Conservation (phyloP, 148 eudicot species). For the Rhododendron griersonianum region DNA sequence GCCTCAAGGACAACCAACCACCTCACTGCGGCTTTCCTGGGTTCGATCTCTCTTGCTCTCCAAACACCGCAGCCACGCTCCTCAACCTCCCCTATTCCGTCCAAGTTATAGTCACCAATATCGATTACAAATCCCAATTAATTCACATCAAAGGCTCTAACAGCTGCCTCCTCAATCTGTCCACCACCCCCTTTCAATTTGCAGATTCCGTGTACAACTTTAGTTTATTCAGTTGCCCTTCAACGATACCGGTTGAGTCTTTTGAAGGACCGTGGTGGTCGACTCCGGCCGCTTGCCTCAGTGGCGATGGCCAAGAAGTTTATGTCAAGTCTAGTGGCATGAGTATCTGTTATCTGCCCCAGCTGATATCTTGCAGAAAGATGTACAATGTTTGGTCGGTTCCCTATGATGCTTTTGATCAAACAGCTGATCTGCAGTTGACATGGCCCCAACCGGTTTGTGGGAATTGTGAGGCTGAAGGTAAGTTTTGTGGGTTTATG, state of each 20-base stretch:
- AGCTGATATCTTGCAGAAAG: too few relatives aligned
- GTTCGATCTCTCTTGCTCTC: neutral
- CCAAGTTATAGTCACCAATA: neutral
- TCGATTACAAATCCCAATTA: neutral
- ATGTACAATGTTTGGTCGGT: too few relatives aligned
- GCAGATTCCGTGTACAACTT: neutral
- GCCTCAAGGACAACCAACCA: neutral
- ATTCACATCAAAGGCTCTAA: neutral
- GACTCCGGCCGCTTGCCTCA: neutral
- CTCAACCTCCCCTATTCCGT: neutral
- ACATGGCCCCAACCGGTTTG: too few relatives aligned
- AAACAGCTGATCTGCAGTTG: too few relatives aligned
- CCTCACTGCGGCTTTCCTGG: neutral
- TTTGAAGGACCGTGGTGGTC: too few relatives aligned
- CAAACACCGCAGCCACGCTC: neutral
- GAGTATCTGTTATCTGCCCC: fast-evolving
- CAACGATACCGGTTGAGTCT: neutral
- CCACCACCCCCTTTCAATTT: neutral
- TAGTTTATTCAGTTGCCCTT: neutral
- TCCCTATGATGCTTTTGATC: too few relatives aligned
- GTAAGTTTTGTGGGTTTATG: neutral
- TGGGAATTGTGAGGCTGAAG: neutral
- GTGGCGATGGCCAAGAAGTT: too few relatives aligned
- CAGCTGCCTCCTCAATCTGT: neutral
- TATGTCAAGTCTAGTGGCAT: too few relatives aligned